These are phyloP conservation scores for Yamadazyma taylorii DNA, from an alignment of 1,139 yeast species.

Conservation along the genomic window DNA sequence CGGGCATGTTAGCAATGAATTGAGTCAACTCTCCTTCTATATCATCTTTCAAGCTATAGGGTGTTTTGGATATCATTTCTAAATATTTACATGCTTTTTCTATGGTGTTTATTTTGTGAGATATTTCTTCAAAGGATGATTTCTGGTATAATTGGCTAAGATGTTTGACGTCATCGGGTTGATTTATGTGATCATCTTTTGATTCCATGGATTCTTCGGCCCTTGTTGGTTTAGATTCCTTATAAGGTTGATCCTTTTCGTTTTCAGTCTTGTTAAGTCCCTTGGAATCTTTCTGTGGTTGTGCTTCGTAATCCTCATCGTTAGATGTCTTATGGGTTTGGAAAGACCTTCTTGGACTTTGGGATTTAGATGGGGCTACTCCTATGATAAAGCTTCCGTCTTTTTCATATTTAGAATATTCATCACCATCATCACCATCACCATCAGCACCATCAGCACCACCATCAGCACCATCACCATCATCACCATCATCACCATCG, in stretches of 20 bases:
- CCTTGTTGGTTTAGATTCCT: background rate
- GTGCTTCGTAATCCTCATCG: background rate
- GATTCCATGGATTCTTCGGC: background rate
- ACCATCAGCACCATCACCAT: too few relatives aligned
- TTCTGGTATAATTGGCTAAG: background rate
- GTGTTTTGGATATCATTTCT: slow-evolving; percentile 22
- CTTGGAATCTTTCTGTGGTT: background rate
- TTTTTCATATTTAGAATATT: slow-evolving; percentile 8
- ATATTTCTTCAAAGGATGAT: slow-evolving; percentile 8
- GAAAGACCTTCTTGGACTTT: background rate
- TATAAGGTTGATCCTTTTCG: too few relatives aligned
- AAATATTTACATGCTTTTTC: slow-evolving; percentile 39
- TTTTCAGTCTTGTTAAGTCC: background rate
- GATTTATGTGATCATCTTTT: background rate
- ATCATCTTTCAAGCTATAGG: slow-evolving; percentile 50
- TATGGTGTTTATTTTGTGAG: slow-evolving; percentile 35
- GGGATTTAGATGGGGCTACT: slow-evolving; percentile 8
- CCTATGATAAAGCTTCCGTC: slow-evolving; percentile 12
- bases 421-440: too few relatives aligned
- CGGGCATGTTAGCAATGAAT: slow-evolving; percentile 70
- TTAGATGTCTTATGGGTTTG: background rate
- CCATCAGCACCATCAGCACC: too few relatives aligned
- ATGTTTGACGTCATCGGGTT: background rate
- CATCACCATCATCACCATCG: too few relatives aligned
- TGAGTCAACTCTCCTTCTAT: slow-evolving; percentile 61